Evolutionary conservation across 371 early-diverging fungal genomes (phyloP).

Genomic region (Mucor irregularis): DNA sequence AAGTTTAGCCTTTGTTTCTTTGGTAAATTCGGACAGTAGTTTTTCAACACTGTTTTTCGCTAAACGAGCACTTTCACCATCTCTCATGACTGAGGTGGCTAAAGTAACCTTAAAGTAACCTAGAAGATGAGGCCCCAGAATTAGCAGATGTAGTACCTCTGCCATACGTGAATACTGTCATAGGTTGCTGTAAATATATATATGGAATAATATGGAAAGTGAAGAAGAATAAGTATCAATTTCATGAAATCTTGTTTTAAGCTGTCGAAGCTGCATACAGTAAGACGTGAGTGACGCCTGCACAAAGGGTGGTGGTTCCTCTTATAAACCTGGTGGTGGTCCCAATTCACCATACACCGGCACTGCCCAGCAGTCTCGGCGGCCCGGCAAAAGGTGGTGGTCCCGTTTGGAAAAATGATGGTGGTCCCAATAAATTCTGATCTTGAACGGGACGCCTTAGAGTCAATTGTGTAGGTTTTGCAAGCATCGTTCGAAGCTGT

Average conservation of each 20-base stretch:
- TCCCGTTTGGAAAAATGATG: no score
- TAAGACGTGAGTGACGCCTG: conserved; percentile 10
- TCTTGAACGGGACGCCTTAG: no score
- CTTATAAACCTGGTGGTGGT: no score
- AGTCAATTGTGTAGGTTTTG: no score
- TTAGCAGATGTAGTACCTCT: background rate
- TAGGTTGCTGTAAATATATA: conserved; percentile 1
- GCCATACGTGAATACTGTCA: background rate
- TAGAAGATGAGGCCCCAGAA: background rate
- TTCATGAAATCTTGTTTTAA: conserved; percentile 4
- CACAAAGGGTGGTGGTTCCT: no score
- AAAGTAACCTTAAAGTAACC: background rate
- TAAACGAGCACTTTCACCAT: background rate
- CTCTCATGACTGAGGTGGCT: background rate
- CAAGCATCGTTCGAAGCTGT: no score
- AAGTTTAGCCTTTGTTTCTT: background rate
- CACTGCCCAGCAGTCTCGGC: no score
- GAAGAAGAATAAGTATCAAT: conserved; percentile 10
- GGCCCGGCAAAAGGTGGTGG: no score
- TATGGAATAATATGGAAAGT: conserved; percentile 1
- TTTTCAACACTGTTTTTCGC: no score
- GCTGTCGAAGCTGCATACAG: conserved; percentile 11
- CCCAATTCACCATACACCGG: no score
- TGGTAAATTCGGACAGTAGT: background rate
- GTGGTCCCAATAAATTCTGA: no score